Percentiles rank a stretch among this genome's conserved stretches.
Evolutionary conservation across 1,139 yeast species (phyloP).

Genomic region (Nakaseomyces uthaithaninus): DNA sequence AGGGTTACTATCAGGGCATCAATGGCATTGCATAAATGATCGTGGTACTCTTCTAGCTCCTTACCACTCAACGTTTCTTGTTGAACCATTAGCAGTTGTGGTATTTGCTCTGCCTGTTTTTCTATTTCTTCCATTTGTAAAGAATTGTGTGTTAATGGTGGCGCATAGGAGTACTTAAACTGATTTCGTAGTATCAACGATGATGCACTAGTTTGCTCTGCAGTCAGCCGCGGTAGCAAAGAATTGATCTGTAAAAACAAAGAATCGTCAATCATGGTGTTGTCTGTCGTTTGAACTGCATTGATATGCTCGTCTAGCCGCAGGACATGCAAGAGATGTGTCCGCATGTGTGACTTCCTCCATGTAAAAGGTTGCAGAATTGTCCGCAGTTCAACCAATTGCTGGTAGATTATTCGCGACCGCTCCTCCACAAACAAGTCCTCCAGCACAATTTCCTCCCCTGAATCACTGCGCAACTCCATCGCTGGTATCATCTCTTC

Average conservation of each 20-base stretch:
- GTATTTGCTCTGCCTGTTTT: slow-evolving; percentile 17
- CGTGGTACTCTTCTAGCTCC: slow-evolving; percentile 21
- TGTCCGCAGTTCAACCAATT: slow-evolving; percentile 22
- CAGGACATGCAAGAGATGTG: slow-evolving; percentile 22
- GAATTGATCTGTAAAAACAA: slow-evolving; percentile 15
- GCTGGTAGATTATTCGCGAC: slow-evolving; percentile 27
- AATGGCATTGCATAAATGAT: slow-evolving; percentile 24
- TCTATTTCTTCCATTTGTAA: slow-evolving; percentile 14
- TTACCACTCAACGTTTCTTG: slow-evolving; percentile 5
- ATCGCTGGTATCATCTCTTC: slow-evolving; percentile 3
- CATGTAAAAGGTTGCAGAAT: slow-evolving; percentile 23
- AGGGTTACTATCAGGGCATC: slow-evolving; percentile 19
- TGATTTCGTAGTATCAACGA: slow-evolving; percentile 16
- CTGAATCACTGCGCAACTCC: neutral
- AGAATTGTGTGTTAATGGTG: slow-evolving; percentile 16
- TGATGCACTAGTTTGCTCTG: slow-evolving; percentile 1
- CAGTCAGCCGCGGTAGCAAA: slow-evolving; percentile 10
- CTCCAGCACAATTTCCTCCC: slow-evolving; percentile 8
- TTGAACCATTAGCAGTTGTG: slow-evolving; percentile 14
- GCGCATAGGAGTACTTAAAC: slow-evolving; percentile 16
- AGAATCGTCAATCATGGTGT: slow-evolving; percentile 17
- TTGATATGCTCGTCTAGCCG: slow-evolving; percentile 15
- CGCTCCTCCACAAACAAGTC: slow-evolving; percentile 24
- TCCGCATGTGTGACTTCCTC: slow-evolving; percentile 24
- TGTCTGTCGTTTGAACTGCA: slow-evolving; percentile 8